phyloP scores from a whole-genome alignment of 1,284 basidiomycete species.

The Apiotrichum sp. region DNA sequence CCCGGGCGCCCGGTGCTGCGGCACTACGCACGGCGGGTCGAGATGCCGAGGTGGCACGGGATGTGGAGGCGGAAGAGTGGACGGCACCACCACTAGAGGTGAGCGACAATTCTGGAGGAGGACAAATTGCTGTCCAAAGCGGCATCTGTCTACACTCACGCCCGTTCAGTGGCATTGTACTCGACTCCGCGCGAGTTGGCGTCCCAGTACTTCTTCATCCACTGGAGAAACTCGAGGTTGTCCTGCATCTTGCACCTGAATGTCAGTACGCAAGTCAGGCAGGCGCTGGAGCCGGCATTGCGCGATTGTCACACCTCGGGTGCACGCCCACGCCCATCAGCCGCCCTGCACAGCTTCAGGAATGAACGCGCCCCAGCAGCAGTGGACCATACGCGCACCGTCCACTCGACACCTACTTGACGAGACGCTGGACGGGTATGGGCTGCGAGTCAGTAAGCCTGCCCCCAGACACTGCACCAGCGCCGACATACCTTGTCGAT shows the following conservation, averaged over 20 bases:
- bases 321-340: no score
- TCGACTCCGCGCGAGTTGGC: constrained; percentile 77
- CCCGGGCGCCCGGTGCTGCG: constrained; percentile 34
- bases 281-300: no score
- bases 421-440: constrained; percentile 83
- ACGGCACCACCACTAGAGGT: constrained; percentile 5
- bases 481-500: constrained; percentile 88
- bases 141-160: constrained; percentile 28
- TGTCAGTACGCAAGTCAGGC: no score
- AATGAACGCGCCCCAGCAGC: no score
- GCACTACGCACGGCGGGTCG: constrained; percentile 8
- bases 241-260: constrained; percentile 95
- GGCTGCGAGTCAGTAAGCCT: constrained; percentile 52
- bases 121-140: no score
- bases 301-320: no score
- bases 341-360: no score
- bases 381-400: no score
- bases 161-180: constrained; percentile 73
- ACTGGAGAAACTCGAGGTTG: constrained; percentile 97
- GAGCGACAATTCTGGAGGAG: background rate
- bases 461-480: constrained; percentile 8
- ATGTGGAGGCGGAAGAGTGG: constrained; percentile 5
- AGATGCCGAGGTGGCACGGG: constrained; percentile 8
- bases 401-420: constrained; percentile 63
- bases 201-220: constrained; percentile 97